Conservation (phyloP, 176 grass and related monocot species). For the Musa acuminata region DNA sequence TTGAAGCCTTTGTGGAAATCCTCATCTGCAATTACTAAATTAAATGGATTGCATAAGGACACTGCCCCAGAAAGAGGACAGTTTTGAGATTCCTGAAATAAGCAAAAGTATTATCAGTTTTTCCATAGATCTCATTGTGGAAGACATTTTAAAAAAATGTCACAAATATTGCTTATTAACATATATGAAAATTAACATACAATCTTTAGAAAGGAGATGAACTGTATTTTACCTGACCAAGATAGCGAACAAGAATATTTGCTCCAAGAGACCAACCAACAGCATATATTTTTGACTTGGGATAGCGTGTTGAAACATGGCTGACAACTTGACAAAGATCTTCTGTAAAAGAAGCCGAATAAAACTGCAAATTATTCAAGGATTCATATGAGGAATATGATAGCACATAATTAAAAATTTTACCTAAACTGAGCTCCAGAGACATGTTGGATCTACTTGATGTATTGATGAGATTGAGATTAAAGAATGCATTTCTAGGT, state of each 20-base stretch:
- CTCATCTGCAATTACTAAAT: slow-evolving; percentile 93
- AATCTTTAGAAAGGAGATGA: no score
- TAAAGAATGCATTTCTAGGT: background rate
- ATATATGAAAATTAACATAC: background rate
- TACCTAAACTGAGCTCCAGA: background rate
- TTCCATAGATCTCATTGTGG: background rate
- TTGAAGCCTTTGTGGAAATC: slow-evolving; percentile 98
- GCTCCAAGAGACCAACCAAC: slow-evolving; percentile 92
- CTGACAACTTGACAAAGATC: slow-evolving; percentile 63
- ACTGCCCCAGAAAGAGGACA: slow-evolving; percentile 82
- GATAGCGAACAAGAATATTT: slow-evolving; percentile 97
- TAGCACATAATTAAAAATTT: background rate
- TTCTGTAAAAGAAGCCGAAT: slow-evolving; percentile 92
- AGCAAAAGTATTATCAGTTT: slow-evolving; percentile 3
- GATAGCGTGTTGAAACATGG: slow-evolving; percentile 47
- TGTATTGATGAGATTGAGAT: background rate
- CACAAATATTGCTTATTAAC: background rate
- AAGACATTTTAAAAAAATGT: background rate
- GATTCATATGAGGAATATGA: slow-evolving; percentile 20
- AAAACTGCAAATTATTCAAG: slow-evolving; percentile 49
- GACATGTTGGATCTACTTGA: background rate
- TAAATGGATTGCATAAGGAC: slow-evolving; percentile 92
- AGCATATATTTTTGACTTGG: slow-evolving; percentile 70
- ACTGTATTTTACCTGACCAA: slow-evolving; percentile 43
- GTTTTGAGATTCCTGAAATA: slow-evolving; percentile 59